Evolutionary conservation across 2,329 filamentous ascomycete species (phyloP).

Genomic region (Penicillium sp.): DNA sequence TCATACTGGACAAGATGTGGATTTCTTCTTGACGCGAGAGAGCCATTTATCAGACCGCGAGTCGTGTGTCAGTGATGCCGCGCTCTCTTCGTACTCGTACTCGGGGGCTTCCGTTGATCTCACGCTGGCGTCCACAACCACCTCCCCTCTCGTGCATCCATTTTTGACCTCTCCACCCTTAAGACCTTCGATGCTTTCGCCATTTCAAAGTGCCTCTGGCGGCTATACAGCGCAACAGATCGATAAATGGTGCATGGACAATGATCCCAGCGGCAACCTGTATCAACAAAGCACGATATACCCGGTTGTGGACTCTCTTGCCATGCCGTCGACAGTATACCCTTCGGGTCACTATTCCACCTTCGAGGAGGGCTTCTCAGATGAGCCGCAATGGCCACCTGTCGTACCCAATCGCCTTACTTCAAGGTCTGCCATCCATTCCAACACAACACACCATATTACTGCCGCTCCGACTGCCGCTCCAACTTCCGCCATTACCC

Average conservation of each 20-base stretch:
- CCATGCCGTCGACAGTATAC: slow-evolving; percentile 5
- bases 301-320: slow-evolving; percentile 7
- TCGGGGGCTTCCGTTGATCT: slow-evolving; percentile 13
- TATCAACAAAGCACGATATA: slow-evolving; percentile 6
- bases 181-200: not conserved
- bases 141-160: slow-evolving; percentile 13
- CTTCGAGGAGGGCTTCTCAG: slow-evolving; percentile 4
- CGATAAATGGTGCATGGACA: slow-evolving; percentile 19
- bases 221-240: slow-evolving; percentile 16
- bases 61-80: slow-evolving; percentile 12
- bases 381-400: slow-evolving; percentile 11
- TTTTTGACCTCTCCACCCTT: slow-evolving; percentile 9
- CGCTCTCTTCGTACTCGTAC: slow-evolving; percentile 18
- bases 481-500: not conserved
- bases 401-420: not conserved
- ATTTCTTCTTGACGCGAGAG: slow-evolving; percentile 11
- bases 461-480: not conserved
- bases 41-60: slow-evolving; percentile 11
- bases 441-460: no score
- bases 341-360: slow-evolving; percentile 3
- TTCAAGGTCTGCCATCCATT: not conserved
- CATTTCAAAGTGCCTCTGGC: slow-evolving; percentile 2
- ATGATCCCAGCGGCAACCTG: slow-evolving; percentile 4
- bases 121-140: not conserved
- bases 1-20: slow-evolving; percentile 4